Evolutionary conservation across 2,329 filamentous ascomycete species (phyloP), one percentile per base, ranked within the genome.

Genomic region (Mycosphaerella arachidis): DNA sequence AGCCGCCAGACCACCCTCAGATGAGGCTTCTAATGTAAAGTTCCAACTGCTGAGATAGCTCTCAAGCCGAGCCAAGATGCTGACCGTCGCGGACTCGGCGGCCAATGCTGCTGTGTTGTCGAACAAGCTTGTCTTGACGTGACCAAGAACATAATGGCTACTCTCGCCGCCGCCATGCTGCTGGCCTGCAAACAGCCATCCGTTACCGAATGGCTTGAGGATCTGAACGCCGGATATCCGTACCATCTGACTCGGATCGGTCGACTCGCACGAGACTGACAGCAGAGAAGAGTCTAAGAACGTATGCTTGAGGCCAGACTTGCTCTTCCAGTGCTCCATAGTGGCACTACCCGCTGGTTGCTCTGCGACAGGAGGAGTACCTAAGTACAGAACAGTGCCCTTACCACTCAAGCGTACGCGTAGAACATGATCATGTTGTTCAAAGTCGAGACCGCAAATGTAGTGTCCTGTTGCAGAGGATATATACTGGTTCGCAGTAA

Each of bases 371-470:
- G 58, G 58, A 20, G 72, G 70, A n/a, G 66, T 69, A 31, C 72
- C 72, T 6, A 73, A 65, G 50, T 74, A 74, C n/a, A 74, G 33
- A 1, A 74, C 70, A 2, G 67, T 63, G 8, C 72, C 72, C 43
- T 71, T 73, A 5, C 71, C 69, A 57, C 68, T 72, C 52, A 73
- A 58, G 29, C 66, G 63, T 2, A 74, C 67, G 8, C 72, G 70
- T 18, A 74, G 61, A 10, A 72, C 51, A 52, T 68, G 67, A 53
- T 73, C 68, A 31, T 72, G 61, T 56, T 71, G 66, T 55, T 72
- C 71, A 48, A 74, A 74, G 12, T 68, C 68, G 43, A 74, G 63
- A 2, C 71, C 72, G 46, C 68, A 70, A n/a, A 74, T 71, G 55
- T 69, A 72, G 59, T 73, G 69, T 9, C 71, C 72, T 10, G 70